Base-by-base conservation (phyloP, 257 asterid genomes). In the Fraxinus pennsylvanica region DNA sequence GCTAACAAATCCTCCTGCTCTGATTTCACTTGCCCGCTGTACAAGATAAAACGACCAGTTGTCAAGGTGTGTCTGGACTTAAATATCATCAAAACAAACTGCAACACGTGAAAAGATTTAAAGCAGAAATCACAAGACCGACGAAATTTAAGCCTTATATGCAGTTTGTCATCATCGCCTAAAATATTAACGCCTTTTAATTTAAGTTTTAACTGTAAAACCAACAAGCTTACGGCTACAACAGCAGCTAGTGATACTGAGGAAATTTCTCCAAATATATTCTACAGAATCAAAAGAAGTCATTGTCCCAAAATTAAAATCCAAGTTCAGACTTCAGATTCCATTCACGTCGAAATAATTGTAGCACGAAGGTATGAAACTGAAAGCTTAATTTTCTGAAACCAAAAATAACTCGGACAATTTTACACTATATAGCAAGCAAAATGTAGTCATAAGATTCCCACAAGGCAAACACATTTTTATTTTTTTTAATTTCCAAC, bases 1-100 rank as follows among this genome's bases (percentile, higher is more conserved):
- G 86, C 90, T 65, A 89, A 80, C 73, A 87, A 82, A 70, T 83
- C 73, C 73, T 82, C 91, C 78, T 86, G 93, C 74, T 89, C 93
- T 22, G 93, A 68, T 78, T 84, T 89, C 83, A 81, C 73, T 74
- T 89, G 93, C 71, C 87, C 92, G 74, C 92, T 89, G 79, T 50
- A 77, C 57, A 79, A 80, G 73, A 81, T 77, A 75, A 43, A 29
- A 70, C 67, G 29, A 35, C 74, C 77, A 39, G 36, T 76, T 66
- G 71, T 84, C 75, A 84, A 74, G 76, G 19, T 57, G 67, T 21
- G 30, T 36, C 50, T 43, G 41, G 45, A 19, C 67, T 78, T 7
- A 66, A 76, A 76, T 39, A 57, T 73, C 76, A 75, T 41, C 70
- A 30, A 9, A 19, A 59, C 29, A 57, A n/a, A 19, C 29, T 52